Conservation (phyloP, 2,329 filamentous ascomycete genomes). For the Lachnellula occidentalis region DNA sequence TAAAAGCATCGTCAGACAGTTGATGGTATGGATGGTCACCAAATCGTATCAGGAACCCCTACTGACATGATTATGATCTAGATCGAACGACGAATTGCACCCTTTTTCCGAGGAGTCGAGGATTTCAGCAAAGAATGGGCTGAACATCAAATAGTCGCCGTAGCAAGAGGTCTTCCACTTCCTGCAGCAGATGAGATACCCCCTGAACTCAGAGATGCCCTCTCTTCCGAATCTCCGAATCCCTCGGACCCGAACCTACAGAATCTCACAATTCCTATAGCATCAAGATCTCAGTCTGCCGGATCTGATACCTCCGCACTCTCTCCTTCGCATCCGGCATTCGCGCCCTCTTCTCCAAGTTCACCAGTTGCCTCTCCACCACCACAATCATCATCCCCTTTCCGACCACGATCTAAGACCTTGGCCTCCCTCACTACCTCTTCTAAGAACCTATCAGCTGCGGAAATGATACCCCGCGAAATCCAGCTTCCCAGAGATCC, state of each 20-base stretch:
- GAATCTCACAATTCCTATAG: constrained; percentile 73
- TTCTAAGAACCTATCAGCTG: constrained; percentile 67
- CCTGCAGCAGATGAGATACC: constrained; percentile 80
- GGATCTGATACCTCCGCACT: constrained; percentile 64
- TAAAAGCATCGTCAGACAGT: constrained; percentile 78
- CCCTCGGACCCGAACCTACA: constrained; percentile 58
- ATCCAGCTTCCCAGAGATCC: constrained; percentile 75
- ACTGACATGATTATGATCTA: constrained; percentile 36
- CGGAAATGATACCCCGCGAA: constrained; percentile 71
- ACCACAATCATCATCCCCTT: constrained; percentile 48
- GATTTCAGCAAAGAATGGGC: constrained; percentile 87
- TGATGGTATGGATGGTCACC: constrained; percentile 61
- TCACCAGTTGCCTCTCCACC: constrained; percentile 40
- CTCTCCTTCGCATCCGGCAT: constrained; percentile 56
- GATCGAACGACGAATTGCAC: constrained; percentile 89
- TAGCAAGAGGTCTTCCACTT: constrained; percentile 75
- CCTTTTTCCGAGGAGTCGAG: constrained; percentile 91
- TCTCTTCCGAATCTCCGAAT: constrained; percentile 41
- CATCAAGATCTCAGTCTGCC: constrained; percentile 68
- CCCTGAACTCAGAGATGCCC: constrained; percentile 48
- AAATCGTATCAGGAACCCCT: background rate
- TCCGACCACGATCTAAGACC: constrained; percentile 84
- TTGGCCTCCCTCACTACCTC: constrained; percentile 71
- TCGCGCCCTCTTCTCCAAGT: constrained; percentile 53
- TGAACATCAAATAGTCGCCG: constrained; percentile 91